Evolutionary conservation across 257 asterid species (phyloP), one percentile per base, ranked within the genome.

Genomic region (Striga asiatica): DNA sequence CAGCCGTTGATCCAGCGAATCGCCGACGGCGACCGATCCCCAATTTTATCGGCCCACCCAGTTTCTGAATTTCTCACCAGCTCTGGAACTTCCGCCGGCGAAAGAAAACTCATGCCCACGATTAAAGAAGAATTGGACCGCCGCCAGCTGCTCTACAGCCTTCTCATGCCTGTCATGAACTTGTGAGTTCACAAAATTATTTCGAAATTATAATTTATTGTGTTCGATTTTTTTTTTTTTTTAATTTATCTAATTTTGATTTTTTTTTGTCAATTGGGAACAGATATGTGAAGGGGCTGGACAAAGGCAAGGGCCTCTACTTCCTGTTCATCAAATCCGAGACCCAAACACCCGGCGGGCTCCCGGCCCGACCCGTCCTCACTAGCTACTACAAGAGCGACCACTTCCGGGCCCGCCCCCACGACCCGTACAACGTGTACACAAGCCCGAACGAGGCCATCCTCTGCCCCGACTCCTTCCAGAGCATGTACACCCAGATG

Each of bases 381-480:
- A 87, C 98, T 2, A 91, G 96, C 73, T 91, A 91, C 81, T 91
- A 91, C 87, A 91, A 87, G 29, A 91, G 98, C 59, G 96, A 91
- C 6, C 96, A 91, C 35, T 91, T 92, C 93, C 88, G 77, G 88
- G 84, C 81, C 86, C 89, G 94, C 10, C 84, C 94, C 10, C 65
- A 72, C 68, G 99, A 92, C 76, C 97, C 99, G 8, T 92, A 88
- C 80, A 92, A 84, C 55, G 91, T 84, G 8, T 81, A 87, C 87
- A 86, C 96, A 28, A 91, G 98, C 70, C 98, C 96, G 3, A 91
- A 84, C 27, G 96, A 92, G 53, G 76, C 99, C 28, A 81, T 88
- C 58, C 88, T 92, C 31, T 92, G 95, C 72, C 71, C 95, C 0
- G 99, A 88, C 66, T 84, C 97, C 0, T 84, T 78, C 76, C 99